Conservation (phyloP, 169 alveolate species). For the Blepharisma undulans region DNA sequence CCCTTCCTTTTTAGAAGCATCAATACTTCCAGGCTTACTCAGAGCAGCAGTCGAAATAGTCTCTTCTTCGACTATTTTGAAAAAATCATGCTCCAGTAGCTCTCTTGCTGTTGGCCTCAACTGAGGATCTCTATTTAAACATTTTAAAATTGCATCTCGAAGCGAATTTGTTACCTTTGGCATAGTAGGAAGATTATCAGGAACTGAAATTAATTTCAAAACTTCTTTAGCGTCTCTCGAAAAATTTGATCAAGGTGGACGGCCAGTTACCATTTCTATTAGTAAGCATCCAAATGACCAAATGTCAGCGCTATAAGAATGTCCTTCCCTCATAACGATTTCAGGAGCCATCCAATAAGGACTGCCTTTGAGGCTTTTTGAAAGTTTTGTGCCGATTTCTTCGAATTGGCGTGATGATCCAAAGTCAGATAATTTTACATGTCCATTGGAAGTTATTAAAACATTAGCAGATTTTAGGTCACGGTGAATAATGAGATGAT, state of each 20-base stretch:
- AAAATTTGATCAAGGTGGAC: slow-evolving; percentile 51
- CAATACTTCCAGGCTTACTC: neutral
- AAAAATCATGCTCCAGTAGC: neutral
- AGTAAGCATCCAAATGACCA: slow-evolving; percentile 89
- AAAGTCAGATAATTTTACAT: slow-evolving; percentile 19
- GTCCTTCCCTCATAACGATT: slow-evolving; percentile 63
- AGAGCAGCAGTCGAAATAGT: neutral
- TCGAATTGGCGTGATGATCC: slow-evolving; percentile 25
- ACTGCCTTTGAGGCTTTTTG: slow-evolving; percentile 77
- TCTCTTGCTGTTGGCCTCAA: slow-evolving; percentile 3
- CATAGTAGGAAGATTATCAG: neutral
- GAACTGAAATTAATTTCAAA: neutral
- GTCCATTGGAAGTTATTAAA: neutral
- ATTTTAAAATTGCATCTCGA: neutral
- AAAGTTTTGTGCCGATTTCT: slow-evolving; percentile 47
- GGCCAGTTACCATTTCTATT: slow-evolving; percentile 84
- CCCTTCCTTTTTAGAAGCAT: neutral
- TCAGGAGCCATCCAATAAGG: slow-evolving; percentile 93
- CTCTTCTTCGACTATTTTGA: neutral
- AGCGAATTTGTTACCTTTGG: neutral
- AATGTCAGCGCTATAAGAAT: slow-evolving; percentile 78
- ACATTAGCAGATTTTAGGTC: slow-evolving; percentile 31
- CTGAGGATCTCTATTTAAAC: neutral
- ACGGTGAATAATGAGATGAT: slow-evolving; percentile 10
- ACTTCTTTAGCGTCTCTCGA: slow-evolving; percentile 9